Conservation (phyloP, 352 stramenopile genomes). For the Globisporangium alternatum region DNA sequence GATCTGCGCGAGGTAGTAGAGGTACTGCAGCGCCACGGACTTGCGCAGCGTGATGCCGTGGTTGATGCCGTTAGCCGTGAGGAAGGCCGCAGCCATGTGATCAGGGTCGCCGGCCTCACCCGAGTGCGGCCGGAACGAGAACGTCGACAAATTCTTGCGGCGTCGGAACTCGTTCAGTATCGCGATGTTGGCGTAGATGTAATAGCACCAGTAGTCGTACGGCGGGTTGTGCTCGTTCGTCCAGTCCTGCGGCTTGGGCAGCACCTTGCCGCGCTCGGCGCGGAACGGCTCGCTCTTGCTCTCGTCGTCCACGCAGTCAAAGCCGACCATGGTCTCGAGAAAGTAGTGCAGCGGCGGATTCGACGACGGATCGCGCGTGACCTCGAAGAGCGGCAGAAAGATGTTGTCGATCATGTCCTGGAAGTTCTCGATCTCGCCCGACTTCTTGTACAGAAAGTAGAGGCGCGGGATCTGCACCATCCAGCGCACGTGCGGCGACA, state of each 20-base stretch:
- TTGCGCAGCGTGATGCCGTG: conserved; percentile 98
- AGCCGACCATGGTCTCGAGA: conserved; percentile 94
- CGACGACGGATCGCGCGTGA: conserved; percentile 93
- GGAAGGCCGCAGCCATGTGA: conserved; percentile 91
- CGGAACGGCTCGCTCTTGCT: conserved; percentile 90
- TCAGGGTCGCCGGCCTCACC: conserved; percentile 97
- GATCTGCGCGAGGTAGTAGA: conserved; percentile 99
- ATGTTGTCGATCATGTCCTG: conserved; percentile 98
- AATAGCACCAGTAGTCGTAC: conserved; percentile 97
- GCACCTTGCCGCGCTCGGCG: conserved; percentile 67
- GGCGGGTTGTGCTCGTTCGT: conserved; percentile 89
- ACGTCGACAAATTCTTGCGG: conserved; percentile 87
- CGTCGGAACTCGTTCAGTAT: conserved; percentile 94
- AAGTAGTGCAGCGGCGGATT: conserved; percentile 92
- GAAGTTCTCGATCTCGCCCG: conserved; percentile 92
- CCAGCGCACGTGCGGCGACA: conserved; percentile 95
- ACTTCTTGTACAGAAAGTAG: conserved; percentile 96
- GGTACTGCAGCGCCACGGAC: conserved; percentile 95
- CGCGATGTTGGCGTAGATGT: conserved; percentile 97
- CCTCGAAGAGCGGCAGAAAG: conserved; percentile 97
- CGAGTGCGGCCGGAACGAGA: conserved; percentile 97
- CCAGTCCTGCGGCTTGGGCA: conserved; percentile 85
- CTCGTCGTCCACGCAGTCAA: conserved; percentile 99
- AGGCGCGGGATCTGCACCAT: conserved; percentile 97
- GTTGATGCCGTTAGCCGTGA: conserved; percentile 95